Evolutionary conservation across 2,329 filamentous ascomycete genomes (phyloP).

Genomic region (Elsinoe necatrix): DNA sequence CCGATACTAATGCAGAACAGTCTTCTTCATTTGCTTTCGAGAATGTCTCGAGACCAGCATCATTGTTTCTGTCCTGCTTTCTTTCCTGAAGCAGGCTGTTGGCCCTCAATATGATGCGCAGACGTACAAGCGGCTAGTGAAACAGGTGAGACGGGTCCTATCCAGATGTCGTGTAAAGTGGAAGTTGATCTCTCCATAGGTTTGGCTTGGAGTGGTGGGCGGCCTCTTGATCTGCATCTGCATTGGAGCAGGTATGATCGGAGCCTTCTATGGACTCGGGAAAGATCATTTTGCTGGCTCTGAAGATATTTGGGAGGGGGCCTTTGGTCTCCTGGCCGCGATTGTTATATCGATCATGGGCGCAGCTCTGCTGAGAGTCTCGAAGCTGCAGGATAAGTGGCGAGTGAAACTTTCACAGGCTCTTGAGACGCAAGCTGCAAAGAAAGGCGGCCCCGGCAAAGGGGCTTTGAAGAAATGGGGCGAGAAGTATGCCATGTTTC

Average conservation of each 20-base stretch:
- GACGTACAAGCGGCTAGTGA: slow-evolving; percentile 59
- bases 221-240: slow-evolving; percentile 58
- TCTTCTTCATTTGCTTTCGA: slow-evolving; percentile 87
- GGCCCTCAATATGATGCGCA: slow-evolving; percentile 52
- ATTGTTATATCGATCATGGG: slow-evolving; percentile 78
- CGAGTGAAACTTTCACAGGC: slow-evolving; percentile 68
- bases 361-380: slow-evolving; percentile 68
- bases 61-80: slow-evolving; percentile 76
- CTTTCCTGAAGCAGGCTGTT: slow-evolving; percentile 76
- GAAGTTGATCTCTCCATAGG: slow-evolving; percentile 31
- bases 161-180: slow-evolving; percentile 4
- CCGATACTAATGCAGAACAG: slow-evolving; percentile 26
- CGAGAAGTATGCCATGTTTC: slow-evolving; percentile 79
- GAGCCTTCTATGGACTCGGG: slow-evolving; percentile 62
- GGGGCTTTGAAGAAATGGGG: slow-evolving; percentile 52
- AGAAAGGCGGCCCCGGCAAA: slow-evolving; percentile 36
- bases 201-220: slow-evolving; percentile 59
- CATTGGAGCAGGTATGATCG: slow-evolving; percentile 61
- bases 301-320: slow-evolving; percentile 74
- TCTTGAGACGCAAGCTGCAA: slow-evolving; percentile 42
- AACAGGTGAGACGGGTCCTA: slow-evolving; percentile 43
- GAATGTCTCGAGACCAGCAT: slow-evolving; percentile 77
- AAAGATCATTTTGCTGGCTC: slow-evolving; percentile 57
- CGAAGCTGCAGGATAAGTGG: slow-evolving; percentile 82
- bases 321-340: slow-evolving; percentile 65